Conservation (phyloP, 148 eudicot species). For the Cornus suecica region DNA sequence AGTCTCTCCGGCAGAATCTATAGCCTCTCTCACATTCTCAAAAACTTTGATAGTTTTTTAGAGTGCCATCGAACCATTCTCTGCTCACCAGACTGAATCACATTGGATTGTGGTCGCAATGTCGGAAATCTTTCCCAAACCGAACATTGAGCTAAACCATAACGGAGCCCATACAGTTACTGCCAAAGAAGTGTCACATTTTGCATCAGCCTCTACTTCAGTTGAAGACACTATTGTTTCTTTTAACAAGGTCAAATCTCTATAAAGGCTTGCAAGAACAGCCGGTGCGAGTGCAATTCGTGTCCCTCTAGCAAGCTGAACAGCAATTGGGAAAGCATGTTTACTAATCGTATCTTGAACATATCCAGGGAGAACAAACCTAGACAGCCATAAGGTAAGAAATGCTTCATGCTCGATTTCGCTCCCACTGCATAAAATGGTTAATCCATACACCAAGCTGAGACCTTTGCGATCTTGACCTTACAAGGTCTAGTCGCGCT, state of each 20-base stretch:
- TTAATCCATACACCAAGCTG: slow-evolving; percentile 19
- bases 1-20: background rate
- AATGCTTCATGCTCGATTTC: slow-evolving; percentile 47
- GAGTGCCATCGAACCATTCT: slow-evolving; percentile 33
- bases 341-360: background rate
- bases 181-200: background rate
- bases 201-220: background rate
- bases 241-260: slow-evolving; percentile 12
- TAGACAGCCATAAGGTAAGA: slow-evolving; percentile 41
- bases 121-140: slow-evolving; percentile 45
- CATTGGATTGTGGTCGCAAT: slow-evolving; percentile 8
- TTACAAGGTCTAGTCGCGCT: background rate
- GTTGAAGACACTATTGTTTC: background rate
- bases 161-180: background rate
- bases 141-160: slow-evolving; percentile 17
- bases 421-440: slow-evolving; percentile 20
- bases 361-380: slow-evolving; percentile 29
- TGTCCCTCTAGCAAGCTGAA: slow-evolving; percentile 9
- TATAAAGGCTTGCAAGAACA: slow-evolving; percentile 13
- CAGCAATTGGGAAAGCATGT: background rate
- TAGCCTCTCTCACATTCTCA: background rate
- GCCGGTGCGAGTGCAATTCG: slow-evolving; percentile 10
- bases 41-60: background rate
- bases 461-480: background rate
- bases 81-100: background rate